These are phyloP conservation scores for Gossypium laxum DNA, from an alignment of 441 rosid species.

Conservation along the genomic window DNA sequence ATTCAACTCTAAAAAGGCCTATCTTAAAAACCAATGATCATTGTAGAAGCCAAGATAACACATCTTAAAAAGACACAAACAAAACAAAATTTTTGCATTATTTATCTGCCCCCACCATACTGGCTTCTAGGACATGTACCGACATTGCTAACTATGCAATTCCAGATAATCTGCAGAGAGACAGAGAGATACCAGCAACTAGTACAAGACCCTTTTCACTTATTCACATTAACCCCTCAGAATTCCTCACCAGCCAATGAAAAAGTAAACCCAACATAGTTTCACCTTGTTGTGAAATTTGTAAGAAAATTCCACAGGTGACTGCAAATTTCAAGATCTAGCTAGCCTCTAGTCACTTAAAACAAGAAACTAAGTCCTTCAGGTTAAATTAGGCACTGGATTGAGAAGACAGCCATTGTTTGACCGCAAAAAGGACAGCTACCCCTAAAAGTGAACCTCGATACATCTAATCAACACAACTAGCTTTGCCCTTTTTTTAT, in stretches of 20 bases:
- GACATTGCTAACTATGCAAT: slow-evolving; percentile 30
- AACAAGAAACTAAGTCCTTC: slow-evolving; percentile 18
- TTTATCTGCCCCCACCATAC: slow-evolving; percentile 41
- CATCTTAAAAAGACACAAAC: slow-evolving; percentile 10
- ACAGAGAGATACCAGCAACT: slow-evolving; percentile 20
- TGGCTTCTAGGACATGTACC: slow-evolving; percentile 35
- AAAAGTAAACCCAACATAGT: slow-evolving; percentile 4
- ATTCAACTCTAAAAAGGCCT: slow-evolving; percentile 19
- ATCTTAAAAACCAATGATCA: slow-evolving; percentile 10
- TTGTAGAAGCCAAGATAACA: slow-evolving; percentile 19
- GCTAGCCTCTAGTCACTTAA: slow-evolving; percentile 20
- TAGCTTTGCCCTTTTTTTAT: slow-evolving; percentile 10
- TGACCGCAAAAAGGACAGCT: slow-evolving; percentile 17
- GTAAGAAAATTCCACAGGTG: slow-evolving; percentile 11
- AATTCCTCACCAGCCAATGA: slow-evolving; percentile 7
- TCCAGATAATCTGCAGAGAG: slow-evolving; percentile 28
- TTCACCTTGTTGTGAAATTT: slow-evolving; percentile 5
- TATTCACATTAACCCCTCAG: slow-evolving; percentile 22
- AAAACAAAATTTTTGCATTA: slow-evolving; percentile 29
- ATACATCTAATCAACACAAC: slow-evolving; percentile 9
- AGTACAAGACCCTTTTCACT: slow-evolving; percentile 41
- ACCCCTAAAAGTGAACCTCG: slow-evolving; percentile 8
- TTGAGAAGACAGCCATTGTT: slow-evolving; percentile 14
- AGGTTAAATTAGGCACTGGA: slow-evolving; percentile 1
- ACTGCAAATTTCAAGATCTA: slow-evolving; percentile 16